Base-by-base conservation (phyloP, 257 asterid species). In the Lantana camara region DNA sequence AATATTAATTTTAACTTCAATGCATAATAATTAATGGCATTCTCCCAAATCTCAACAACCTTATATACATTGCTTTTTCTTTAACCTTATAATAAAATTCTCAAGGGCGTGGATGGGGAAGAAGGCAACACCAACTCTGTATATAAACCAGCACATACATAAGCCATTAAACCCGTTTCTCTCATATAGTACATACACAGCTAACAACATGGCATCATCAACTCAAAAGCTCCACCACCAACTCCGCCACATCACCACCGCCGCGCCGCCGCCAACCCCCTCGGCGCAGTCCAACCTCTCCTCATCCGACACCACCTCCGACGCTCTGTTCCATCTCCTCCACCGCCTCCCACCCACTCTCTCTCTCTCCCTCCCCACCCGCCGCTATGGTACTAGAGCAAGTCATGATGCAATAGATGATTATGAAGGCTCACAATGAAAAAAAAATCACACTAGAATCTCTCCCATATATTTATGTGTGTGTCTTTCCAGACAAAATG, bases 251-350 rank as follows among this genome's bases (percentile, higher is more conserved):
- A 79, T 54, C 57, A 14, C 76, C 67, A 77, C 85, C 77, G 74
- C 85, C 8, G 82, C 94, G 20, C 96, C 96, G 4, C 94, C 96
- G 5, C 96, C 94, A n/a, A 81, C 95, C 49, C 91, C 96, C 54
- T 80, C 89, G 2, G 16, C 74, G 29, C 85, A 75, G 7, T 53
- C 83, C 41, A 66, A 49, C 20, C 69, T 19, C 59, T 6, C 81
- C 16, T 60, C 83, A n/a, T n/a, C n/a, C 0, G 79, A 66, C 8
- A 35, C 80, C 55, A 13, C 67, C 12, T 68, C 74, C 21, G 88
- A 81, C 34, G 75, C 78, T 34, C 79, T 85, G 65, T 80, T 85
- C 1, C 71, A 59, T 38, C 83, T 85, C 71, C 91, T 85, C 74
- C 86, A 74, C 68, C 95, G 85, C 67, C 89, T 83, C 64, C 84